Evolutionary conservation across 1,284 basidiomycete species (phyloP), one percentile per base, ranked within the genome.

Genomic region (Xerocomus amazonicus): DNA sequence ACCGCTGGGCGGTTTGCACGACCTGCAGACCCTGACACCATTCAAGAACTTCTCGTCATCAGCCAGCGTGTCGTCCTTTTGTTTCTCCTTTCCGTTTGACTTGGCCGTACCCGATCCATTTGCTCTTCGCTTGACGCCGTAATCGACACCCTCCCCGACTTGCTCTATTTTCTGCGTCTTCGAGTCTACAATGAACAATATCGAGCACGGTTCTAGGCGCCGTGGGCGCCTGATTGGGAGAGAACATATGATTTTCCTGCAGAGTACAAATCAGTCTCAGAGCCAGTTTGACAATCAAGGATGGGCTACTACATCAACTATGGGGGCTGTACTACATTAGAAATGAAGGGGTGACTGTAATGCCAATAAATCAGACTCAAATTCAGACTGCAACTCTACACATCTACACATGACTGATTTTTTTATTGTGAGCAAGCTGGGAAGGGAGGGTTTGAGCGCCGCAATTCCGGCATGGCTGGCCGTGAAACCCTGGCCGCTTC

Each of bases 211-310:
- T 38, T 78, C 75, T 1, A 77, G 75, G 23, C 91, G 77, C 49
- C 84, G 84, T 0, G 87, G 83, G 4, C 74, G 77, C 48, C 88
- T 92, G 1, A 87, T 77, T 1, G 94, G 93, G 3, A 97, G 77
- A 1, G 95, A 90, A 63, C 96, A 99, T 3, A 98, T 84, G 40
- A 98, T 90, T 36, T 87, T 78, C 0, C 96, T 96, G 59, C 96
- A 99, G 6, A 98, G 74, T n/a, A n/a, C n/a, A n/a, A n/a, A n/a
- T n/a, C n/a, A n/a, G n/a, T n/a, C n/a, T n/a, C n/a, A n/a, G n/a
- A n/a, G n/a, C n/a, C n/a, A n/a, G n/a, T n/a, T n/a, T n/a, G n/a
- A n/a, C n/a, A n/a, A n/a, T n/a, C n/a, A n/a, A n/a, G n/a, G n/a
- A n/a, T n/a, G n/a, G n/a, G n/a, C n/a, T n/a, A n/a, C n/a, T n/a